Evolutionary conservation across 208 protist genomes (phyloP), one percentile per base, ranked within the genome.

Genomic region (Giardia muris): DNA sequence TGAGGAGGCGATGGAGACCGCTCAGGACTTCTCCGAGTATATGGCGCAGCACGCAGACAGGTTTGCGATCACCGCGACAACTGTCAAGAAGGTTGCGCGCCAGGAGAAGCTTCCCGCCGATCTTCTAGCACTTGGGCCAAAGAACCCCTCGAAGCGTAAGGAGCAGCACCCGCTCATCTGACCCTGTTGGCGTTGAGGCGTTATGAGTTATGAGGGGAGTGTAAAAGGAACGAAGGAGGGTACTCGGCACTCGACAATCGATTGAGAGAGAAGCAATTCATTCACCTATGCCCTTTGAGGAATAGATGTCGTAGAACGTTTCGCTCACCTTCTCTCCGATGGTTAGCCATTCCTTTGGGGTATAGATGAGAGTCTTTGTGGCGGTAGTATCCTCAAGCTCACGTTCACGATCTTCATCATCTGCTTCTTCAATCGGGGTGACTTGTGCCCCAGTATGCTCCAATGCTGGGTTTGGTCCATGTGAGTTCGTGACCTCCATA

Each of bases 321-420:
- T 90, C 87, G 43, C 87, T 39, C n/a, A 90, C 48, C 45, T 90
- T 90, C 48, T 90, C 87, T 2, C 87, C 87, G 48, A 90, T 90
- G 2, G 1, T 2, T 30, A 90, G n/a, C 2, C 45, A 90, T 2
- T 90, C n/a, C 45, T 90, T 45, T 2, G 87, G 87, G 4, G 87
- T 90, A 47, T 90, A 90, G 2, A 47, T 47, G 10, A 90, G 45
- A 47, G 10, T 43, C 10, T 90, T 90, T n/a, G n/a, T n/a, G 10
- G 30, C 57, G 3, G 4, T 44, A 43, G n/a, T 43, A 0, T 90
- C 87, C 19, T 2, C 10, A 4, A 47, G n/a, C 43, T 90, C 87
- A 10, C n/a, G 30, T 47, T 90, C 87, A 1, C 30, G 4, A 2
- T 90, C 87, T 47, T 90, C 2, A 47, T 90, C 87, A 2, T 90